Percentiles rank a stretch among this genome's conserved stretches.
Evolutionary conservation across 192 early-diverging fungal species (phyloP).

Genomic region (Backusella sp.): DNA sequence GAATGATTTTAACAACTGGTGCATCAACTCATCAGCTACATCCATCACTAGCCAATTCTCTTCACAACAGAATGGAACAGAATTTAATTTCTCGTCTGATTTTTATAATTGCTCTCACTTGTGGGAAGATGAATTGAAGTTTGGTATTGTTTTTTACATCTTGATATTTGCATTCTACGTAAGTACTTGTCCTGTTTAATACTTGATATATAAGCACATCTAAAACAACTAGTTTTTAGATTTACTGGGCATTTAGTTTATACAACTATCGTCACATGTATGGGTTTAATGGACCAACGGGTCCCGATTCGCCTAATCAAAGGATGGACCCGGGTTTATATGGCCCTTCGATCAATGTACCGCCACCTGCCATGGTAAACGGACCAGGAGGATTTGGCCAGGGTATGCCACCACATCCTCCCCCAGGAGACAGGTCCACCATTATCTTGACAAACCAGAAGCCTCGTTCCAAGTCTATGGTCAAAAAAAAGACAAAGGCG

Average conservation of each 20-base stretch:
- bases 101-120: conserved; percentile 35
- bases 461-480: conserved; percentile 1
- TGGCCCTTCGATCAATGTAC: not conserved
- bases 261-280: conserved; percentile 4
- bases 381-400: conserved; percentile 15
- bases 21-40: not conserved
- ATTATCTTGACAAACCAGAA: conserved; percentile 31
- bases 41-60: not conserved
- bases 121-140: conserved; percentile 41
- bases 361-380: not conserved
- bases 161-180: conserved; percentile 35
- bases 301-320: not conserved
- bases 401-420: not conserved
- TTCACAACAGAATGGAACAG: not conserved
- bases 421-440: conserved; percentile 4
- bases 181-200: not conserved
- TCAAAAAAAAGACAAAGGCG: not conserved
- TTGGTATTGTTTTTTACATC: conserved; percentile 25
- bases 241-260: conserved; percentile 10
- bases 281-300: not conserved
- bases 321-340: not conserved
- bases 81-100: conserved; percentile 27
- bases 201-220: not conserved
- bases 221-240: not conserved
- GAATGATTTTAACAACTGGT: conserved; percentile 4